phyloP scores from a whole-genome alignment of 768 basidiomycete species.

The Tricholoma bakamatsutake region DNA sequence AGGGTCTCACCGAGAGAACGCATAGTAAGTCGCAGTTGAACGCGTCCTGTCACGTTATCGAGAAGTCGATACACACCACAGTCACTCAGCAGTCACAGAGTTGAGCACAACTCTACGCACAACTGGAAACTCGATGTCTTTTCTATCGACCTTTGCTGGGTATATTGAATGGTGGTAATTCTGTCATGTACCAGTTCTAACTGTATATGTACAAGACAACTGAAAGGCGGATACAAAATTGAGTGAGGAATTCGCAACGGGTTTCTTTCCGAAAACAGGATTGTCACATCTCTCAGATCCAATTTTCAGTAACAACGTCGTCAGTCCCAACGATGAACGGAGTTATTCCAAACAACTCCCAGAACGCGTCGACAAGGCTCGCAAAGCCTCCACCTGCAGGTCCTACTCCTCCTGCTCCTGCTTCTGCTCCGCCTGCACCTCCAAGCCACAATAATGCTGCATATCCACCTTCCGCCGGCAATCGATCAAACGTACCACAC shows the following conservation, averaged over 20 bases:
- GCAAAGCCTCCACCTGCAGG: slow-evolving; percentile 52
- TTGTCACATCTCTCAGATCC: slow-evolving; percentile 6
- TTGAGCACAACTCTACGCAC: too few species aligned
- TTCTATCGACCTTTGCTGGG: background rate
- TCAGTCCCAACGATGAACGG: slow-evolving; percentile 40
- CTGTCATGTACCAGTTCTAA: too few species aligned
- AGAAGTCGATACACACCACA: background rate
- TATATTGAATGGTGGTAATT: background rate
- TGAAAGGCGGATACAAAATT: background rate
- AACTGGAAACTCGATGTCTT: background rate
- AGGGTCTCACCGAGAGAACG: background rate
- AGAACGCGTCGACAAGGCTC: slow-evolving; percentile 33
- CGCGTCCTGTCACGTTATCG: slow-evolving; percentile 22
- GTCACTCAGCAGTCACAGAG: too few species aligned
- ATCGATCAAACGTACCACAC: slow-evolving; percentile 22
- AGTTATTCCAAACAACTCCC: slow-evolving; percentile 27
- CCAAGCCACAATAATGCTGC: slow-evolving; percentile 36
- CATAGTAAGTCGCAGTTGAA: too few species aligned
- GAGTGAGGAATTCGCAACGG: background rate
- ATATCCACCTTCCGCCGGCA: slow-evolving; percentile 21
- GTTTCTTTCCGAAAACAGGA: background rate
- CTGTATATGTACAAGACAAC: too few species aligned
- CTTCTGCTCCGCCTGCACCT: slow-evolving; percentile 49
- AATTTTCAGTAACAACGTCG: background rate
- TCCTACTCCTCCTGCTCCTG: slow-evolving; percentile 57